These are phyloP conservation scores for Verticillium alfalfae DNA, from an alignment of 2,329 filamentous ascomycete genomes.

Conservation along the genomic window DNA sequence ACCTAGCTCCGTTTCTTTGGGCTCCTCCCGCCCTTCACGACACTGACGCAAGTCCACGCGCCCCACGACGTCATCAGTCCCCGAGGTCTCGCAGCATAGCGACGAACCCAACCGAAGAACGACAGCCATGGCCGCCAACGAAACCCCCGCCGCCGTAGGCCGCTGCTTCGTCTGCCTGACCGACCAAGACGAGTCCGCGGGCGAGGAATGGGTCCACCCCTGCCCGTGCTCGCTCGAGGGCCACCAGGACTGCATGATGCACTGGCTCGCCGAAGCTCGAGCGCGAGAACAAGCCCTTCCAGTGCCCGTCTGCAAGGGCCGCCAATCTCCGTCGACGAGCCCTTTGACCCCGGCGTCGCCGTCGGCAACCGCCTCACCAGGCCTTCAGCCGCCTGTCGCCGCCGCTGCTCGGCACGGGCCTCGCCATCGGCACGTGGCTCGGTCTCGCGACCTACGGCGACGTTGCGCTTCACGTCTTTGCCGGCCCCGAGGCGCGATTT, in stretches of 20 bases:
- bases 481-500: slow-evolving; percentile 34
- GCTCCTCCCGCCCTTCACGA: neutral
- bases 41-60: neutral
- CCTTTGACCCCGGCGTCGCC: slow-evolving; percentile 67
- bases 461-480: slow-evolving; percentile 44
- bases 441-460: slow-evolving; percentile 50
- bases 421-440: slow-evolving; percentile 37
- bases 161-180: slow-evolving; percentile 61
- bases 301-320: slow-evolving; percentile 84
- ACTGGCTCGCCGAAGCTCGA: slow-evolving; percentile 94
- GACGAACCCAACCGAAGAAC: neutral
- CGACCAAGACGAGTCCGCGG: slow-evolving; percentile 43
- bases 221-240: slow-evolving; percentile 88
- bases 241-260: slow-evolving; percentile 82
- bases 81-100: neutral
- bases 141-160: slow-evolving; percentile 14
- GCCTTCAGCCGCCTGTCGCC: slow-evolving; percentile 50
- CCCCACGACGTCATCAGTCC: neutral
- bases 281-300: slow-evolving; percentile 57
- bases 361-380: slow-evolving; percentile 54
- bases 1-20: neutral
- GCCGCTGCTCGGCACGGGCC: slow-evolving; percentile 55
- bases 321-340: slow-evolving; percentile 71
- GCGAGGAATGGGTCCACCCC: slow-evolving; percentile 70
- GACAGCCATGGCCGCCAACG: neutral